Evolutionary conservation across 2,329 filamentous ascomycete genomes (phyloP), one percentile per base, ranked within the genome.

Genomic region (Arthrobotrys megalospora): DNA sequence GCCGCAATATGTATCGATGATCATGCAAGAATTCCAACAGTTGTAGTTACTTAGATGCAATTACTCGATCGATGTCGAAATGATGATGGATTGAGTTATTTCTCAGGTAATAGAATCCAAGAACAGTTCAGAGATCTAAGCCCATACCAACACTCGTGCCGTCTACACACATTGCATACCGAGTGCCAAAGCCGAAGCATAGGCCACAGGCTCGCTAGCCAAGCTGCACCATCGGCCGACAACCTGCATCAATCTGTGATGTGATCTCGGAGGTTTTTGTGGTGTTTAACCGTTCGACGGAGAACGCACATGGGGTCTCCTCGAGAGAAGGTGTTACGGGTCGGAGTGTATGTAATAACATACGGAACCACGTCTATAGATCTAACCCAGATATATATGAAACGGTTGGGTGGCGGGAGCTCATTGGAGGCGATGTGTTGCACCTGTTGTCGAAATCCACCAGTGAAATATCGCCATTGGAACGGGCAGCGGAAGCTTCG

Each of bases 401-500:
- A 58, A 41, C 48, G 36, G 50, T 64, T 48, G 21, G 21, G 38
- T 72, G 60, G 58, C 68, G 19, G 58, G 69, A 66, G 60, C 50
- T 73, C 41, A 73, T 73, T 73, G 60, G 60, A 16, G 60, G 38
- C 28, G 28, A 58, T 73, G 69, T 73, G 69, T 73, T 73, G 69
- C 60, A 43, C 32, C 69, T 73, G 69, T 73, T 65, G 69, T 73
- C 69, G 69, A 73, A 73, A 73, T 73, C 47, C 69, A 66, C 69
- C 69, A 58, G 55, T 73, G 28, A 73, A 73, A 73, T 73, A 38
- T 48, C 69, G 69, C 60, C 60, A 73, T 73, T 36, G 14, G 69
- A 47, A 66, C 16, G 53, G 21, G n/a, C 60, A 38, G 34, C 48
- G 38, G 7, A 8, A 36, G 41, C 48, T 55, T 43, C 60, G 19